Evolutionary conservation across 2,329 filamentous ascomycete genomes (phyloP), one percentile per base, ranked within the genome.

Genomic region (Aspergillus jensenii): DNA sequence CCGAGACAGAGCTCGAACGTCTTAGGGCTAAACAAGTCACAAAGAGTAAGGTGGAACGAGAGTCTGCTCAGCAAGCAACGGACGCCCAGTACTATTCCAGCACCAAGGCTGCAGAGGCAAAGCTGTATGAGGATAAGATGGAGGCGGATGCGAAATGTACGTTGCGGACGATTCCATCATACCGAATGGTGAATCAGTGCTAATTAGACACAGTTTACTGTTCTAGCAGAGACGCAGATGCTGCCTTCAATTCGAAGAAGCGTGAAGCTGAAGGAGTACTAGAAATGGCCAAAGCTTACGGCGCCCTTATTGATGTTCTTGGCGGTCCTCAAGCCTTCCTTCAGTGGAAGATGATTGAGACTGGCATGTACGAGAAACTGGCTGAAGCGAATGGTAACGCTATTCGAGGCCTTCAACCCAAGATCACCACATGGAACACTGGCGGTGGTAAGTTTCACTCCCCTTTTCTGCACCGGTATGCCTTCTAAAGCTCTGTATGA

Each of bases 351-450:
- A 96, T 96, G 91, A 86, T 96, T 70, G 88, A 93, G 78, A 88
- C 88, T 74, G 88, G 88, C 65, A 90, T 88, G 0, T 93, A 91
- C 73, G 84, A 90, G 70, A 83, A 87, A 66, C 83, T 96, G 50
- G 91, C 91, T 58, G 82, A 88, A 66, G 90, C 90, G 50, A 96
- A 96, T 67, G 90, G 89, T 47, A 73, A 81, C 33, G 91, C 90
- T 33, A 85, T 96, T 70, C 81, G 85, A 52, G 91, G 91, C 25
- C 77, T 96, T 64, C 84, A 92, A 73, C 91, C 91, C 63, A 96
- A 96, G 87, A 95, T 96, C 78, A 92, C 87, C 61, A 87, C 93
- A 25, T 96, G 91, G 91, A 95, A 91, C 71, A 96, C 91, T 8
- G 90, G 90, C 11, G 57, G 90, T 14, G 57, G 61, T 63, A 58